Base-by-base conservation (phyloP, 1,284 basidiomycete genomes). In the Ustilago crameri region DNA sequence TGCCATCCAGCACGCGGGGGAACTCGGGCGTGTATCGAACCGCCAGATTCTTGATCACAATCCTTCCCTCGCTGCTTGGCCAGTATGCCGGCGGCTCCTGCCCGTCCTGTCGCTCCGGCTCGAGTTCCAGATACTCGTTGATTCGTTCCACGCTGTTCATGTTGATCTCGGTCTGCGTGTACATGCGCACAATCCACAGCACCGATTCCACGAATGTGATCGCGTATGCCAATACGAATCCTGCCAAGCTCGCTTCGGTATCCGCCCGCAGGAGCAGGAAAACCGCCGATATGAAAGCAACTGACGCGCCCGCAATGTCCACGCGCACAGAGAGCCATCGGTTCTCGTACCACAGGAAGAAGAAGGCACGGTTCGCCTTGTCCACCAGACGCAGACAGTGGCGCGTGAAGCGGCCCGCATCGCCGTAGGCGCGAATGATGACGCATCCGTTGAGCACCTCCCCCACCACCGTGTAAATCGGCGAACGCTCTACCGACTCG, bases 391-490 rank as follows among this genome's bases (percentile, higher is more conserved):
- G 61, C 46, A 84, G 65, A 49, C 79, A 81, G 57, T 79, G 75
- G 30, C 79, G 68, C 74, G 93, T 86, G 85, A 95, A 94, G n/a
- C 88, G 86, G 38, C 85, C 85, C 76, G 95, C 93, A 2, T 89
- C 91, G 9, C 90, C 91, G 84, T 94, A 96, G 0, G 93, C 94
- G 47, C 93, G 88, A 37, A 95, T 91, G n/a, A 91, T 90, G 43
- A 92, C 85, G 48, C 93, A 90, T 20, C 92, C 91, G 51, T 86
- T 87, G 37, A 93, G 85, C 14, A 93, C 85, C 79, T 94, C 92
- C 64, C 79, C 77, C 14, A 81, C 71, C 32, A 81, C 73, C 4
- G 81, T 82, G 61, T 80, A 80, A 63, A 83, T 77, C 10, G 82
- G 82, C 51, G 81, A 82, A 34, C 82, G 75, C 35, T 72, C 70